Base-by-base conservation (phyloP, 345 rosid species). In the Citrus reticulata region DNA sequence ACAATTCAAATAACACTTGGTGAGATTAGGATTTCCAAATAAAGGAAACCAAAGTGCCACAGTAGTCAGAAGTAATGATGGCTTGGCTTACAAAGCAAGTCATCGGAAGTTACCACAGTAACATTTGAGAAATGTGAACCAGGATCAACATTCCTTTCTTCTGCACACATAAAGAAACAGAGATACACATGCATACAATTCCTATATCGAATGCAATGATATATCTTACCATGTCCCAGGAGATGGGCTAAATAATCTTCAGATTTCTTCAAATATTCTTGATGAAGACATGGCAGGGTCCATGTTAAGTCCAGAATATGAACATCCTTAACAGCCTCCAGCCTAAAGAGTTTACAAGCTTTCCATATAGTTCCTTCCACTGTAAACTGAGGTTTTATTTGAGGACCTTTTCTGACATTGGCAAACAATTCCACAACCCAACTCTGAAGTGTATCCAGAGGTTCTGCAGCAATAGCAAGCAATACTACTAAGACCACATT, bases 181-280 rank as follows among this genome's bases (percentile, higher is more conserved):
- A 60, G 10, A 57, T 57, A 29, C 49, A 57, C 42, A 54, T 72
- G 9, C n/a, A 9, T 5, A 62, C 20, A 62, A 24, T 37, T 55
- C 49, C 49, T 55, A 20, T 30, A 5, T 54, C 10, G 4, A 54
- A 57, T 30, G 9, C n/a, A 72, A 54, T 25, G 29, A 51, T 7
- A 80, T 76, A 73, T 73, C 84, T 76, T 86, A 95, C 99, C 97
- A 83, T 96, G 99, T 74, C 99, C 99, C 65, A 96, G 73, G 42
- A 96, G 91, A 84, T 94, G 99, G 68, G 99, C 94, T 75, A 96
- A 84, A 86, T 96, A 96, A 84, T 93, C 98, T 87, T 96, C 98
- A 8, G 98, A 83, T 86, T 96, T 96, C 91, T 93, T 96, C 83
- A 90, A 83, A 87, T 96, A 94, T 57, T 91, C 91, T 82, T 88